Base-by-base conservation (phyloP, 1,139 yeast genomes). In the Yamadazyma membranifaciens region DNA sequence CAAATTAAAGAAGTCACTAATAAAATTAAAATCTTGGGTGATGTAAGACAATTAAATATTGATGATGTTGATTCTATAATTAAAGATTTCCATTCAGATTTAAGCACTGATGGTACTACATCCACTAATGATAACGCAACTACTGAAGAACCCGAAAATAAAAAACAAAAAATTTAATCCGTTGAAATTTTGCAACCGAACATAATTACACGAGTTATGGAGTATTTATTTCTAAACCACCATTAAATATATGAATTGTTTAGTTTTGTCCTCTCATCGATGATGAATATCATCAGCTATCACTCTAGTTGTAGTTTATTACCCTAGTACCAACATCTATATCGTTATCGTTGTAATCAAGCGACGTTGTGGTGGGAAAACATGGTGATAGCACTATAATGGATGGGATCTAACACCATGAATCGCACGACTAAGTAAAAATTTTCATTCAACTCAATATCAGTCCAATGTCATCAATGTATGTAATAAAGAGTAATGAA, bases 61-160 rank as follows among this genome's bases (percentile, higher is more conserved):
- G 98, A 92, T 60, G 98, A 92, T 69, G 98, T 92, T 42, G 98
- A 92, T 66, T 88, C 97, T 33, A 88, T 92, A 56, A 91, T 92
- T 63, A 88, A 91, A 69, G 95, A 89, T 53, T 92, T 65, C 81
- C 98, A 92, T 60, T 83, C 92, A 35, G 83, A 78, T 30, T 50
- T 53, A 36, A 58, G 55, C 36, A 83, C 78, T 24, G 49, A 48
- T 27, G 69, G 63, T 52, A 72, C 71, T 37, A 62, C 55, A 37
- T 41, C 63, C 27, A 69, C 68, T 54, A 48, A 39, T 28, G 45
- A 41, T 31, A 26, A 9, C 10, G 12, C 28, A 26, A n/a, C 28
- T n/a, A n/a, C 28, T 26, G 28, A 27, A 27, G 30, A 27, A 10
- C n/a, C 7, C 4, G 14, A 27, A 27, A 13, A 27, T n/a, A 27